phyloP scores from a whole-genome alignment of 2,329 filamentous ascomycete species.

The Fusarium lateritium region DNA sequence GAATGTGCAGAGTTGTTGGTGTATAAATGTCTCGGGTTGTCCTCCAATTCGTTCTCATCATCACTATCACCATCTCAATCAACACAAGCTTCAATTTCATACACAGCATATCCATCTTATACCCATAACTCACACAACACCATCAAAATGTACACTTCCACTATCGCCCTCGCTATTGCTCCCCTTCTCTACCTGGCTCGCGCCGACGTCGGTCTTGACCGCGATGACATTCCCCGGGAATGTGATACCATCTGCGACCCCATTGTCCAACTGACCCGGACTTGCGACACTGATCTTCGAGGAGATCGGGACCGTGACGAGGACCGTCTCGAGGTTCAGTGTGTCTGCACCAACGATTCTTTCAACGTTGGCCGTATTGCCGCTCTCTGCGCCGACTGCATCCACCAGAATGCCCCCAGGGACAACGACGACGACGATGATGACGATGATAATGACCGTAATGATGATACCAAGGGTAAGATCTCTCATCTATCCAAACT shows the following conservation, averaged over 20 bases:
- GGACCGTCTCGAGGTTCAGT: slow-evolving; percentile 57
- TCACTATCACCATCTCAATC: slow-evolving; percentile 1
- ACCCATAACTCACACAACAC: not conserved
- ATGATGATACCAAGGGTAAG: slow-evolving; percentile 46
- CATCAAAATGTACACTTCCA: slow-evolving; percentile 50
- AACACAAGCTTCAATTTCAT: not conserved
- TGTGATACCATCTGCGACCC: slow-evolving; percentile 57
- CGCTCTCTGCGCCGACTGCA: slow-evolving; percentile 57
- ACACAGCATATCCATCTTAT: not conserved
- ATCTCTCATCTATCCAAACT: not conserved
- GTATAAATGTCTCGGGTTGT: slow-evolving; percentile 25
- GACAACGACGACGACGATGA: slow-evolving; percentile 40
- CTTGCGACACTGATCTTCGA: slow-evolving; percentile 54
- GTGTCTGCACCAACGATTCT: slow-evolving; percentile 59
- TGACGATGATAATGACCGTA: slow-evolving; percentile 38
- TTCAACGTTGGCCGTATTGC: slow-evolving; percentile 57
- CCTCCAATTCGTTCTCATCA: slow-evolving; percentile 3
- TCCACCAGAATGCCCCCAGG: slow-evolving; percentile 51
- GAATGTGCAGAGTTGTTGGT: not conserved
- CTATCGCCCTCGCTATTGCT: slow-evolving; percentile 49
- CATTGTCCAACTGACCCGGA: slow-evolving; percentile 53
- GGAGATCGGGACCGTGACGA: slow-evolving; percentile 53
- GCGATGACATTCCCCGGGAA: slow-evolving; percentile 53
- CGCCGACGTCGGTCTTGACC: slow-evolving; percentile 54
- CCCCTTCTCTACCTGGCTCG: slow-evolving; percentile 50